phyloP scores from a whole-genome alignment of 148 eudicot species.

The Euryodendron excelsum region DNA sequence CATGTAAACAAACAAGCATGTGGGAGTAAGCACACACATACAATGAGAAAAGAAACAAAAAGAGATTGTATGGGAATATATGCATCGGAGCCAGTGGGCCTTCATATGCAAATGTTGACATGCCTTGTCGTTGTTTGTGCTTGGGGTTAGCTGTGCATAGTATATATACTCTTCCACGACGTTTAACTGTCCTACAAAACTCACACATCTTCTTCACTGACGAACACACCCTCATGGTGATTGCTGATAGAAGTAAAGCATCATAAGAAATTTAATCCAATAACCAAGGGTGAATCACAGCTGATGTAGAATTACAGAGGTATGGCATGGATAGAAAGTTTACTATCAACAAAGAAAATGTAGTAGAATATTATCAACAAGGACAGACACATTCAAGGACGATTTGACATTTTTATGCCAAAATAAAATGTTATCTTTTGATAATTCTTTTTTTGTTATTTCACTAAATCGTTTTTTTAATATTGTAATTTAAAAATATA shows the following conservation, averaged over 20 bases:
- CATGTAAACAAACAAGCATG: background rate
- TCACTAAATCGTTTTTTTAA: too few relatives aligned
- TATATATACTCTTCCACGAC: conserved; percentile 71
- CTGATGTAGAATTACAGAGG: too few relatives aligned
- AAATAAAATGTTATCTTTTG: too few relatives aligned
- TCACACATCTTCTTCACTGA: conserved; percentile 91
- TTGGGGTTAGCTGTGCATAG: conserved; percentile 71
- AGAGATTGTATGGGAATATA: conserved; percentile 2
- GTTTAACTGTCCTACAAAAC: conserved; percentile 76
- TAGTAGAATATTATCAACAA: too few relatives aligned
- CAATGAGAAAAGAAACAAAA: background rate
- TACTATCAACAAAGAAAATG: too few relatives aligned
- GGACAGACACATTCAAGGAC: too few relatives aligned
- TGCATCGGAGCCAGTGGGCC: conserved; percentile 42
- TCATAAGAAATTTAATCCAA: conserved; percentile 2
- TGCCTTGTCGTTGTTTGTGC: conserved; percentile 90
- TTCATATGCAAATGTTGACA: conserved; percentile 64
- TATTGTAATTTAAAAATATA: too few relatives aligned
- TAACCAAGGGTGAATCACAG: background rate
- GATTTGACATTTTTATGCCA: too few relatives aligned
- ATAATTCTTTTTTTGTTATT: too few relatives aligned
- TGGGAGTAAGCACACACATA: background rate
- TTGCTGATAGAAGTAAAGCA: conserved; percentile 22
- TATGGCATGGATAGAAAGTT: too few relatives aligned
- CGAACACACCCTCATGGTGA: conserved; percentile 71